Conservation (phyloP, 441 rosid genomes). For the Pelargonium australe region DNA sequence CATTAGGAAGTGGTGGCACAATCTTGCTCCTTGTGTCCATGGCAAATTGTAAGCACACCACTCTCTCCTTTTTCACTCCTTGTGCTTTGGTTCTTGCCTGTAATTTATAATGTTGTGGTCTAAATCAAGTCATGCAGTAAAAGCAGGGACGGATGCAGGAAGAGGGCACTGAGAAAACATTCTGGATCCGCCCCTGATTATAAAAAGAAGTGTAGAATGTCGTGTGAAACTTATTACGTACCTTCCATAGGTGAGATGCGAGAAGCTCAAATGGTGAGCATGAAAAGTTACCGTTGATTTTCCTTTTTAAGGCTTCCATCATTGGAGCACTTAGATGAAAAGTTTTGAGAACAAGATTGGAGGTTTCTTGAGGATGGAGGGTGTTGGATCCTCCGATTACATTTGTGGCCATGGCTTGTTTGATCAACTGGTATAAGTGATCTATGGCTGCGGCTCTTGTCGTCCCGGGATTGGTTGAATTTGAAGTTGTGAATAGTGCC, state of each 20-base stretch:
- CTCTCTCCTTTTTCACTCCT: conserved; percentile 35
- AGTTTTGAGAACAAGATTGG: conserved; percentile 35
- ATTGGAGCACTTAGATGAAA: conserved; percentile 38
- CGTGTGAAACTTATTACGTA: conserved; percentile 7
- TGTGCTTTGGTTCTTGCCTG: conserved; percentile 55
- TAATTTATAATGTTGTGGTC: not conserved
- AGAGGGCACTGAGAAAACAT: not conserved
- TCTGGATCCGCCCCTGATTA: too few relatives aligned
- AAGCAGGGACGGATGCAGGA: too few relatives aligned
- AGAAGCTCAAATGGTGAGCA: conserved; percentile 56
- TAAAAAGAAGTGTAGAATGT: too few relatives aligned
- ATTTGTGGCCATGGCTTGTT: conserved; percentile 23
- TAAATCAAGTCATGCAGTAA: too few relatives aligned
- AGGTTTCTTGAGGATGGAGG: conserved; percentile 12
- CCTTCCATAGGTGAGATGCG: conserved; percentile 70
- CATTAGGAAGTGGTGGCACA: conserved; percentile 37
- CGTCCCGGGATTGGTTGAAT: conserved; percentile 1
- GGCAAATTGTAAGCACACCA: conserved; percentile 64
- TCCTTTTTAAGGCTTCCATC: conserved; percentile 42
- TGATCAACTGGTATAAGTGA: conserved; percentile 56
- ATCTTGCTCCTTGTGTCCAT: conserved; percentile 52
- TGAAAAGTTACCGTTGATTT: conserved; percentile 23
- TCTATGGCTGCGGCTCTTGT: conserved; percentile 48
- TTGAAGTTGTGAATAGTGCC: conserved; percentile 11
- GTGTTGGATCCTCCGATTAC: not conserved